These are phyloP conservation scores for Tetracladium marchalianum DNA, from an alignment of 495 filamentous ascomycete genomes.

Conservation along the genomic window DNA sequence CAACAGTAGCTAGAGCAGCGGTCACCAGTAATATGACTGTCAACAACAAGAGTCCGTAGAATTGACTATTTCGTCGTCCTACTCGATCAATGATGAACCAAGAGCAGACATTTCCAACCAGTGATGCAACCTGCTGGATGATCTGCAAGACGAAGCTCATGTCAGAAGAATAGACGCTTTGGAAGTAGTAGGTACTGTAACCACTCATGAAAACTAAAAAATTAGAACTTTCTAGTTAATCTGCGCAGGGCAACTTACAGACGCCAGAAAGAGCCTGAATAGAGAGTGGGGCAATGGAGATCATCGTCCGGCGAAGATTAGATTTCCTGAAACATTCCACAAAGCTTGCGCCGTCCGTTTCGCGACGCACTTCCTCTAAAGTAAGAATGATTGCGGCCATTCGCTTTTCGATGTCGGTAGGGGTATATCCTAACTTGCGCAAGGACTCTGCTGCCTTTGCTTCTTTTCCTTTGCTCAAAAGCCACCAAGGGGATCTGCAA, in stretches of 20 bases:
- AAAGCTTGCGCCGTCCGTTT: conserved; percentile 26
- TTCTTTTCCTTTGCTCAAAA: conserved; percentile 23
- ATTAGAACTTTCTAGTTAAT: no score
- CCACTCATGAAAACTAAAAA: conserved; percentile 13
- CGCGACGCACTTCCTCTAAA: conserved; percentile 19
- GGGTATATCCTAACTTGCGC: conserved; percentile 8
- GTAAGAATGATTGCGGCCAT: conserved; percentile 7
- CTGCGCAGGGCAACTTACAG: background rate
- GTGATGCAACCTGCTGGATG: conserved; percentile 23
- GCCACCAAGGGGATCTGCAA: conserved; percentile 14
- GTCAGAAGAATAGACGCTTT: conserved; percentile 22
- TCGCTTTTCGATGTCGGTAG: conserved; percentile 4
- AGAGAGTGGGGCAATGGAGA: conserved; percentile 23
- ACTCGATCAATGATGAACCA: conserved; percentile 24
- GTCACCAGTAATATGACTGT: conserved; percentile 21
- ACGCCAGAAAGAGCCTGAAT: conserved; percentile 26
- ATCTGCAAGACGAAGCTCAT: conserved; percentile 24
- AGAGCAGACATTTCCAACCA: conserved; percentile 23
- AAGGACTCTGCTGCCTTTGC: conserved; percentile 26
- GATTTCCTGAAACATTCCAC: conserved; percentile 26
- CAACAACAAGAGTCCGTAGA: conserved; percentile 20
- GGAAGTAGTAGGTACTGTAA: conserved; percentile 27
- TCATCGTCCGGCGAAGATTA: conserved; percentile 26
- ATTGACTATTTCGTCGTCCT: conserved; percentile 20
- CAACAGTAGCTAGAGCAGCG: conserved; percentile 19